A percentile compares a stretch with the other conserved stretches of the same genome.
phyloP scores from a whole-genome alignment of 768 basidiomycete genomes.

The Megacollybia marginata region DNA sequence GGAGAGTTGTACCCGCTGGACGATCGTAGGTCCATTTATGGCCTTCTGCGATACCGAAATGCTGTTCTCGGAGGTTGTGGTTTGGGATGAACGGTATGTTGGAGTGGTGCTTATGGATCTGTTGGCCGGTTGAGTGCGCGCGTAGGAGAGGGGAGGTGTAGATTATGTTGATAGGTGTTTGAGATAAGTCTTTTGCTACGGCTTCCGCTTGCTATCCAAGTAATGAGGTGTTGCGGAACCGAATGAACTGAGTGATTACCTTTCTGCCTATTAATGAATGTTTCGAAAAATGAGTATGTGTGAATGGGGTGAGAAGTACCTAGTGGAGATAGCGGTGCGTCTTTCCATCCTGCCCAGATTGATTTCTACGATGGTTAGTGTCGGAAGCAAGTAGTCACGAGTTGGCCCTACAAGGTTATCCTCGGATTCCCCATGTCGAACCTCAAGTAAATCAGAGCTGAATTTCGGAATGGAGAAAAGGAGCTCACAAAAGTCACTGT shows the following conservation, averaged over 20 bases:
- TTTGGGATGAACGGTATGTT: slow-evolving; percentile 46
- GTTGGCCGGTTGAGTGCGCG: slow-evolving; percentile 53
- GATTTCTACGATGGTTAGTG: slow-evolving; percentile 21
- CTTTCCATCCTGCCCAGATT: slow-evolving; percentile 74
- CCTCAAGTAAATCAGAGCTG: too few relatives aligned
- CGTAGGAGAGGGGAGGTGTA: slow-evolving; percentile 66
- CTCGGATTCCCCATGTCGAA: too few relatives aligned
- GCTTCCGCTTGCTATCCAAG: slow-evolving; percentile 50
- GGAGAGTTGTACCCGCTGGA: slow-evolving; percentile 23
- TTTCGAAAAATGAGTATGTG: slow-evolving; percentile 24
- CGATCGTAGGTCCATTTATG: slow-evolving; percentile 33
- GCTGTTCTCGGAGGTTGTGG: slow-evolving; percentile 57
- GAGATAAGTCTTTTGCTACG: slow-evolving; percentile 45
- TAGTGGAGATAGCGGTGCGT: slow-evolving; percentile 65
- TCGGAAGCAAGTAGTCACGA: background rate
- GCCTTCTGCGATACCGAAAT: slow-evolving; percentile 70
- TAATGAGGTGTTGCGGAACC: background rate
- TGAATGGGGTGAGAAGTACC: slow-evolving; percentile 34
- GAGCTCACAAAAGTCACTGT: too few relatives aligned
- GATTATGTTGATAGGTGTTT: slow-evolving; percentile 43
- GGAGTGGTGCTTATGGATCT: slow-evolving; percentile 42
- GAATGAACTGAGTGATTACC: background rate
- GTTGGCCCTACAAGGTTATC: too few relatives aligned
- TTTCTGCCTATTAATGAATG: background rate
- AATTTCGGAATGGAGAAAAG: too few relatives aligned